Evolutionary conservation across 495 filamentous ascomycete genomes (phyloP).

Genomic region (Lichina pygmaea): DNA sequence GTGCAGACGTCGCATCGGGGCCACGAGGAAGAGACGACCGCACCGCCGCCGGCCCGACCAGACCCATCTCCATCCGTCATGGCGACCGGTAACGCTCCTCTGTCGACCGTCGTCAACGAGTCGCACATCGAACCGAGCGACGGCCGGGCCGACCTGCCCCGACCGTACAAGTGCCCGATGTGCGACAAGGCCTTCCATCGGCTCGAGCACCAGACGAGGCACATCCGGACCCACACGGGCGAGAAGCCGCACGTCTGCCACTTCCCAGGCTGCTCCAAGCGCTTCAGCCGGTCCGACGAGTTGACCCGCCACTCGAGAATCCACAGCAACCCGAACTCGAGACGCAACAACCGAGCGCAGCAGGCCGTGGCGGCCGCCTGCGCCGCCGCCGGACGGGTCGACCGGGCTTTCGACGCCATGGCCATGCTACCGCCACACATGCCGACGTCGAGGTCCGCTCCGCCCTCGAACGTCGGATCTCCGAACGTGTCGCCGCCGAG

Average conservation of each 20-base stretch:
- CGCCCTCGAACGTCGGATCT: constrained; percentile 63
- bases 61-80: too few relatives aligned
- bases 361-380: constrained; percentile 23
- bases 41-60: too few relatives aligned
- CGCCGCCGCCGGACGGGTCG: constrained; percentile 15
- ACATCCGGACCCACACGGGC: constrained; percentile 92
- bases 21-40: too few relatives aligned
- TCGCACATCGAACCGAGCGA: constrained; percentile 18
- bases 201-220: constrained; percentile 89
- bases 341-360: constrained; percentile 67
- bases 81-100: too few relatives aligned
- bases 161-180: constrained; percentile 92
- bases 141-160: constrained; percentile 50
- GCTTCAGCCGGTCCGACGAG: constrained; percentile 92
- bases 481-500: constrained; percentile 92
- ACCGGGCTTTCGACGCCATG: constrained; percentile 15
- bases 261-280: constrained; percentile 87
- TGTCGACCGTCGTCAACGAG: background rate
- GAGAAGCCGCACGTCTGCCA: constrained; percentile 95
- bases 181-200: constrained; percentile 99
- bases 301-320: constrained; percentile 91
- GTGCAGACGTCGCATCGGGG: too few relatives aligned
- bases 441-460: constrained; percentile 61
- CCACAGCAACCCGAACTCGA: constrained; percentile 95
- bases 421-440: constrained; percentile 51